phyloP scores from a whole-genome alignment of 2,329 filamentous ascomycete genomes.

The Huntiella omanensis region DNA sequence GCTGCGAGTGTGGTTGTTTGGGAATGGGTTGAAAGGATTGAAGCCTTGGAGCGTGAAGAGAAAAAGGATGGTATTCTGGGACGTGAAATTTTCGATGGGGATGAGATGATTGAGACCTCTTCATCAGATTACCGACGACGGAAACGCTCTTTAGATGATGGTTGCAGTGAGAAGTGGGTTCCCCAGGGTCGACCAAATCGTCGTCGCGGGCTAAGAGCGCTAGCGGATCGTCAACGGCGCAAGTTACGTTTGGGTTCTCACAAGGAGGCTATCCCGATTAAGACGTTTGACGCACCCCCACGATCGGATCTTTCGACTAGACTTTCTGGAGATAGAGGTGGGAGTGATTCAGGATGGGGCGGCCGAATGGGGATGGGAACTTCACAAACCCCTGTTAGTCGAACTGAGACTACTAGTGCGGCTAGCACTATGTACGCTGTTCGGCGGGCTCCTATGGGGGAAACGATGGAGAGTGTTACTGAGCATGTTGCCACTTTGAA shows the following conservation, averaged over 20 bases:
- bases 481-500: slow-evolving; percentile 3
- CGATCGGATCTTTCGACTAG: slow-evolving; percentile 25
- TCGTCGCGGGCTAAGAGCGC: not conserved
- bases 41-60: slow-evolving; percentile 78
- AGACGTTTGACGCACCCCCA: slow-evolving; percentile 14
- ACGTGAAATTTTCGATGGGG: slow-evolving; percentile 79
- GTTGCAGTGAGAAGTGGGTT: slow-evolving; percentile 7
- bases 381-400: slow-evolving; percentile 36
- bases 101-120: slow-evolving; percentile 65
- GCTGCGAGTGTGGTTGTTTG: slow-evolving; percentile 92
- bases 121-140: slow-evolving; percentile 23
- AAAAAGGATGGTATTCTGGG: slow-evolving; percentile 86
- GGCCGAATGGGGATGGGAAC: slow-evolving; percentile 34
- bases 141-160: not conserved
- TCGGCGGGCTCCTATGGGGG: slow-evolving; percentile 37
- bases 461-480: slow-evolving; percentile 13
- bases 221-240: slow-evolving; percentile 3
- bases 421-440: slow-evolving; percentile 46
- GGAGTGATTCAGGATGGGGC: slow-evolving; percentile 27
- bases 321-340: not conserved
- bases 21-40: slow-evolving; percentile 95
- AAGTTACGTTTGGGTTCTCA: not conserved
- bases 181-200: not conserved
- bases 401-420: slow-evolving; percentile 43
- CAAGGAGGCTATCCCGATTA: slow-evolving; percentile 13